Conservation (phyloP, 2,329 filamentous ascomycete species). For the Teratosphaeria zuluensis region DNA sequence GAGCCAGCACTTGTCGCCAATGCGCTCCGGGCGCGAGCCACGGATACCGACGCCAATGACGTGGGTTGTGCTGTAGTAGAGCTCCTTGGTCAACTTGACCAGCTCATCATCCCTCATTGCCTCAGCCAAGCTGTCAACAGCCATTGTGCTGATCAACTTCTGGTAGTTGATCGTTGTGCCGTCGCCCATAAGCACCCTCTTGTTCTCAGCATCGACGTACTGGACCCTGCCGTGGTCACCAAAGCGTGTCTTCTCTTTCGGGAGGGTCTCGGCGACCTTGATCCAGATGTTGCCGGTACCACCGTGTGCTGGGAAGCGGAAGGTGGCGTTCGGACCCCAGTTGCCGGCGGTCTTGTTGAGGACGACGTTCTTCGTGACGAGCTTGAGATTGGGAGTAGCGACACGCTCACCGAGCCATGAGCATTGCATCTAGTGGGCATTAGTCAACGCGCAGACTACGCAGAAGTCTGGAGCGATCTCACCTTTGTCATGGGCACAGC, state of each 20-base stretch:
- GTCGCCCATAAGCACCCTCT: slow-evolving; percentile 71
- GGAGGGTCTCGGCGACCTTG: slow-evolving; percentile 84
- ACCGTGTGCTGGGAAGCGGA: slow-evolving; percentile 92
- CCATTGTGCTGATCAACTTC: slow-evolving; percentile 93
- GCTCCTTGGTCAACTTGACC: slow-evolving; percentile 70
- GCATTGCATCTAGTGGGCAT: slow-evolving; percentile 76
- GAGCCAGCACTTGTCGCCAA: slow-evolving; percentile 99
- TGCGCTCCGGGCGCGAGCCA: slow-evolving; percentile 82
- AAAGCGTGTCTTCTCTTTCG: slow-evolving; percentile 83
- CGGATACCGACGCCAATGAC: slow-evolving; percentile 94
- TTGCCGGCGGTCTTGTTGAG: slow-evolving; percentile 91
- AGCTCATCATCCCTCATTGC: slow-evolving; percentile 82
- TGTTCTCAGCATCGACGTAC: slow-evolving; percentile 77
- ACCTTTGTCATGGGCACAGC: slow-evolving; percentile 95
- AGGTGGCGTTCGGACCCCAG: slow-evolving; percentile 97
- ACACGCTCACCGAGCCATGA: slow-evolving; percentile 98
- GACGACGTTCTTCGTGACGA: slow-evolving; percentile 85
- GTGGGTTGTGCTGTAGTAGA: slow-evolving; percentile 96
- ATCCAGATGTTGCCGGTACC: slow-evolving; percentile 99
- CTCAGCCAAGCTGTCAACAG: slow-evolving; percentile 79
- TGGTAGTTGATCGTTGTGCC: slow-evolving; percentile 84
- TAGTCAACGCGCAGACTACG: not conserved
- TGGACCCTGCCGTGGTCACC: slow-evolving; percentile 75
- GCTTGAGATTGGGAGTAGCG: slow-evolving; percentile 90
- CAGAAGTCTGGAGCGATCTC: slow-evolving; percentile 22